These are phyloP conservation scores for Raphanus raphanistrum DNA, from an alignment of 345 rosid species.

Conservation along the genomic window DNA sequence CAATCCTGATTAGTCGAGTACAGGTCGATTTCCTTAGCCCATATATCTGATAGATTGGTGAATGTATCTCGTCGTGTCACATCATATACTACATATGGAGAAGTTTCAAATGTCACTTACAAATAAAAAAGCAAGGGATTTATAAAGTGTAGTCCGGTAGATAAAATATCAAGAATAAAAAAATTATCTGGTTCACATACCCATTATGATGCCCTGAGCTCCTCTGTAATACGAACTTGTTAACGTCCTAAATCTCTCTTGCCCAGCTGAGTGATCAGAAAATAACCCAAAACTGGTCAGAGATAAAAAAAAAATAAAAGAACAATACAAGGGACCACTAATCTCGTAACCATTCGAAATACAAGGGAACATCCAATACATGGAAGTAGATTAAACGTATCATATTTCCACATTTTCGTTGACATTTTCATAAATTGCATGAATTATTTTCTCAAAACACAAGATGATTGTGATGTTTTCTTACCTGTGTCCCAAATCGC, in stretches of 20 bases:
- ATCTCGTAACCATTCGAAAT: not conserved
- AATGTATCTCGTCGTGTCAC: constrained; percentile 89
- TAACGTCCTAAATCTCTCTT: constrained; percentile 92
- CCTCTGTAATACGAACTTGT: constrained; percentile 96
- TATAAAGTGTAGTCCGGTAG: not conserved
- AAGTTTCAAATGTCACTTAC: constrained; percentile 1
- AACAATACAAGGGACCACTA: not conserved
- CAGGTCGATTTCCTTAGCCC: constrained; percentile 94
- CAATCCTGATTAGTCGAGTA: constrained; percentile 93
- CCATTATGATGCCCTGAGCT: constrained; percentile 94
- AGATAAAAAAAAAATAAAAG: not conserved
- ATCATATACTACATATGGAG: constrained; percentile 61
- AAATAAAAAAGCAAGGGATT: not conserved
- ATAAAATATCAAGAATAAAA: not conserved
- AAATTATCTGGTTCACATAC: constrained; percentile 36
- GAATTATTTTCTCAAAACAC: not conserved
- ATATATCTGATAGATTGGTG: constrained; percentile 80
- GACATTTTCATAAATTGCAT: not conserved
- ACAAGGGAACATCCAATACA: not conserved
- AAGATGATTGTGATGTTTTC: not conserved
- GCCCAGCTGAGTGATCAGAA: constrained; percentile 69
- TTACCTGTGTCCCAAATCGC: constrained; percentile 82
- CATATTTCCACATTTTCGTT: not conserved
- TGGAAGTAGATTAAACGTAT: not conserved
- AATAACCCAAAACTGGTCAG: not conserved